Evolutionary conservation across 75 land plant genomes (phyloP).

Genomic region (Selaginella tamariscina): DNA sequence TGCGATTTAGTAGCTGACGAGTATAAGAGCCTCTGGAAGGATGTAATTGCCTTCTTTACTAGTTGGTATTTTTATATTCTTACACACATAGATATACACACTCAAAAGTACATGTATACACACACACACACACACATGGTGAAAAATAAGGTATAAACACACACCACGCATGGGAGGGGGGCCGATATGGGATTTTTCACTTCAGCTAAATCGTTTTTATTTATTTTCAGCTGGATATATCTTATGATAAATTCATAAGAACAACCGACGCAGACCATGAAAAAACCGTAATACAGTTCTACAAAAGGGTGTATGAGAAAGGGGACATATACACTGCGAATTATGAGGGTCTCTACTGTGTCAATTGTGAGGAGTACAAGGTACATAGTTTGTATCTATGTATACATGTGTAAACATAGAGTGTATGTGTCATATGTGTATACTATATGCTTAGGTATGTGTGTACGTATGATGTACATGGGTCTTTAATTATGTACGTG

Average conservation of each 20-base stretch:
- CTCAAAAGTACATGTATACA: not conserved
- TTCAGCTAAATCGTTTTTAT: constrained; percentile 1
- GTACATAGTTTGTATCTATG: constrained; percentile 23
- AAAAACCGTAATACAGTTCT: constrained; percentile 70
- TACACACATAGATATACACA: not conserved
- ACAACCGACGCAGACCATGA: constrained; percentile 80
- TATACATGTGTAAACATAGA: not conserved
- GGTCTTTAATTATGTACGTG: no score
- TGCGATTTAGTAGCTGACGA: constrained; percentile 71
- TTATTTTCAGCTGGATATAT: constrained; percentile 59
- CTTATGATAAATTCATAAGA: constrained; percentile 87
- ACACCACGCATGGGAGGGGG: no score
- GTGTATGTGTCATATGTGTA: no score
- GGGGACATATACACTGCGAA: constrained; percentile 87
- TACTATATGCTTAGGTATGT: no score
- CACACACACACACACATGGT: not conserved
- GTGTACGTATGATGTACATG: no score
- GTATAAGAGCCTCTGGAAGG: constrained; percentile 78
- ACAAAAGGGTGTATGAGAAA: constrained; percentile 57
- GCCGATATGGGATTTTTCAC: not conserved
- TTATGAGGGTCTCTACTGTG: constrained; percentile 94
- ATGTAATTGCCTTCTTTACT: constrained; percentile 44
- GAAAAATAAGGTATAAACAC: no score
- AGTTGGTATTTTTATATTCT: not conserved
- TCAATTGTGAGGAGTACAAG: constrained; percentile 98